phyloP scores from a whole-genome alignment of 257 asterid genomes.

The Jasminum sambac region DNA sequence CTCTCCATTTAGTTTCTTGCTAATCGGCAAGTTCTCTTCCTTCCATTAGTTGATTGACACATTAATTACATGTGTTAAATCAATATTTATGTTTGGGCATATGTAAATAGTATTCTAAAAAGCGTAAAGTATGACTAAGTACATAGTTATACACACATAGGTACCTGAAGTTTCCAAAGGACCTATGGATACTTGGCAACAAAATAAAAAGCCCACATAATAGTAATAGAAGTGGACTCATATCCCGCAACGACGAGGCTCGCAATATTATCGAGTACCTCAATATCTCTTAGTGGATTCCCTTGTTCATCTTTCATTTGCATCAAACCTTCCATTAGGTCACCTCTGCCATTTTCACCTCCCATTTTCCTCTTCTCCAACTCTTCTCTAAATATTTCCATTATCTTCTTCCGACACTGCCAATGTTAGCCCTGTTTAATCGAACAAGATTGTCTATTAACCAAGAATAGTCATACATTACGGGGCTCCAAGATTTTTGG shows the following conservation, averaged over 20 bases:
- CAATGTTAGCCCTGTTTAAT: neutral
- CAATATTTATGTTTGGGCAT: no score
- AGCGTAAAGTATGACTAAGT: no score
- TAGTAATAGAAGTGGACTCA: slow-evolving; percentile 38
- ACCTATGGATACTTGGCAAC: slow-evolving; percentile 45
- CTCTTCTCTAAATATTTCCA: slow-evolving; percentile 41
- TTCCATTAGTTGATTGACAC: slow-evolving; percentile 21
- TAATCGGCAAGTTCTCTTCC: slow-evolving; percentile 49
- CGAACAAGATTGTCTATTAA: no score
- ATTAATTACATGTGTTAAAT: neutral
- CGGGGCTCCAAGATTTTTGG: no score
- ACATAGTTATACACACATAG: neutral
- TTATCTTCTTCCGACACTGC: slow-evolving; percentile 25
- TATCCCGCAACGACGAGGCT: slow-evolving; percentile 44
- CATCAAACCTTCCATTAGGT: slow-evolving; percentile 48
- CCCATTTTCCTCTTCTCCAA: slow-evolving; percentile 42
- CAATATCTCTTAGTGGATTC: slow-evolving; percentile 31
- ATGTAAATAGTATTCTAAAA: no score
- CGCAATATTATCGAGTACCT: slow-evolving; percentile 51
- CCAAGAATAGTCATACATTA: no score
- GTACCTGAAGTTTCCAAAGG: slow-evolving; percentile 44
- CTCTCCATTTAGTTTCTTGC: slow-evolving; percentile 40
- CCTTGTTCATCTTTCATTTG: slow-evolving; percentile 40
- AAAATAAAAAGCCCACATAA: slow-evolving; percentile 48
- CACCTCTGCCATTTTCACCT: slow-evolving; percentile 17